Base-by-base conservation (phyloP, 176 grass and related monocot species). In the Zea luxurians region DNA sequence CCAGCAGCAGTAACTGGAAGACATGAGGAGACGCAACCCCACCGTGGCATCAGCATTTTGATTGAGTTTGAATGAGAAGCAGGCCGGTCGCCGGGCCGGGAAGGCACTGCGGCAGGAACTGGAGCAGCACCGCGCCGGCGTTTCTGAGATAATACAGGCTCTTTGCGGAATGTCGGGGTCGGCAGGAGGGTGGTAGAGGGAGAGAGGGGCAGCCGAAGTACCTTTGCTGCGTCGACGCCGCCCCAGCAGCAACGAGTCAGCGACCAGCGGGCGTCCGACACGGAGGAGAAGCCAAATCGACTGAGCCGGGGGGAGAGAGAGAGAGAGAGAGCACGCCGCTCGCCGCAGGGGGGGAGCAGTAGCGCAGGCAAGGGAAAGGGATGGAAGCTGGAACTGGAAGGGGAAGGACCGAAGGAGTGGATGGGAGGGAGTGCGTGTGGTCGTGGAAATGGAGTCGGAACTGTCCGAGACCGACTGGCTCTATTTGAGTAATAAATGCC, bases 1-100 rank as follows among this genome's bases (percentile, higher is more conserved):
- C 42, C 53, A 70, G 8, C 72, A 52, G 34, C 3, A 68, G 73
- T 13, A 46, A 11, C 78, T 85, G 75, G 84, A 83, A 83, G 21
- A 88, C 20, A 27, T 35, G 37, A 15, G 10, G 21, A 27, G 45
- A 13, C 27, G 36, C 2, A 40, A 61, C 34, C 44, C 70, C 55
- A 69, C 38, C 40, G 6, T n/a, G 67, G 13, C 66, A 57, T 52
- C 73, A 73, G 58, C 53, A 5, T 21, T 44, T 27, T 27, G 27
- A 27, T 27, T 27, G 27, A 1, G 27, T 27, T 27, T 74, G 54
- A 81, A 77, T 43, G 77, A 75, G 50, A 58, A 69, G 43, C 34
- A 71, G 48, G 47, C 75, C 12, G 45, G 46, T 15, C 76, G 61
- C 54, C 76, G 54, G 27, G 27, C 27, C 27, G 27, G 27, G 27